These are phyloP conservation scores for Irpex lacteus DNA, from an alignment of 1,284 basidiomycete genomes.

Conservation along the genomic window DNA sequence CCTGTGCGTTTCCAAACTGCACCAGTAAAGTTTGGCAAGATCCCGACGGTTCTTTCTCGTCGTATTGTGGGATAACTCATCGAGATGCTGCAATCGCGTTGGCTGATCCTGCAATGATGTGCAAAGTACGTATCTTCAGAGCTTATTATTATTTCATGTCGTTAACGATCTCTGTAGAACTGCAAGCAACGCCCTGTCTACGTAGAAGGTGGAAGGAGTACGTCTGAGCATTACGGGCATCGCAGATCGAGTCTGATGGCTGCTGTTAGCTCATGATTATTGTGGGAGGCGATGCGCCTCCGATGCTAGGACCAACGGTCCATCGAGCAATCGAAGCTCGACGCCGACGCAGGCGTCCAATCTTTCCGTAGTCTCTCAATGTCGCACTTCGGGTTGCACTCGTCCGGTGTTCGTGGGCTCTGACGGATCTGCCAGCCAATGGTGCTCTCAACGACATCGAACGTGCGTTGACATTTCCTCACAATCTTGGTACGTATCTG, in stretches of 20 bases:
- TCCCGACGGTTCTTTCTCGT: constrained; percentile 24
- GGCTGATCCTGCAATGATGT: constrained; percentile 5
- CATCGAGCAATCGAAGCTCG: background rate
- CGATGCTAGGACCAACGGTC: background rate
- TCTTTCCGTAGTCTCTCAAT: background rate
- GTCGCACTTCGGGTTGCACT: constrained; percentile 14
- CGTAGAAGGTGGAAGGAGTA: constrained; percentile 19
- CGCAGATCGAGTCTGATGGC: background rate
- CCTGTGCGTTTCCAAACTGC: constrained; percentile 19
- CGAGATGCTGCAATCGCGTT: constrained; percentile 12
- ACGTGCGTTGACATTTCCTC: constrained; percentile 8
- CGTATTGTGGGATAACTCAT: constrained; percentile 21
- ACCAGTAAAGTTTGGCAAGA: constrained; percentile 18
- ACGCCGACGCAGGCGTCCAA: constrained; percentile 2
- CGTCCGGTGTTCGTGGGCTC: constrained; percentile 13
- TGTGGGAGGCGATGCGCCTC: constrained; percentile 21
- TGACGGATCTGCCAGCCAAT: constrained; percentile 13
- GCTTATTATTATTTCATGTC: background rate
- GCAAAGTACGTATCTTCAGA: constrained; percentile 16
- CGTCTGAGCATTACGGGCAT: background rate
- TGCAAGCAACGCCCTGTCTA: constrained; percentile 21
- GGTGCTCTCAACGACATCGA: constrained; percentile 21
- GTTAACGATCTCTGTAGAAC: constrained; percentile 11
- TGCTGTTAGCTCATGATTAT: constrained; percentile 19
- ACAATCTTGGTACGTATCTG: background rate